These are phyloP conservation scores for Strobilomyces confusus DNA, from an alignment of 768 basidiomycete genomes.

Conservation along the genomic window DNA sequence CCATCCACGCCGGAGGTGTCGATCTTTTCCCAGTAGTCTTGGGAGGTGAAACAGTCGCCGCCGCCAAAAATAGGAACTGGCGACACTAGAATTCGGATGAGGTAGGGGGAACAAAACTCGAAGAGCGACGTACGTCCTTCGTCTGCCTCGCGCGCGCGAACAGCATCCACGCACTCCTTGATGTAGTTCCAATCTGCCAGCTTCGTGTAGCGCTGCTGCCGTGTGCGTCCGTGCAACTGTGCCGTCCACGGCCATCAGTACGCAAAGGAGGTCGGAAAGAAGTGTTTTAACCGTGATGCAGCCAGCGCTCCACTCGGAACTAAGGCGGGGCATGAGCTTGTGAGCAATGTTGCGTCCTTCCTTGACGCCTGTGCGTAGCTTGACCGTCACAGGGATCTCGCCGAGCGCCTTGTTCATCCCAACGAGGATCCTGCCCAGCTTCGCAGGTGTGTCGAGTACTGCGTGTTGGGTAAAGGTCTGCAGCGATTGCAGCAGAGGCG, in stretches of 20 bases:
- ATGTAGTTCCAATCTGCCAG: constrained; percentile 96
- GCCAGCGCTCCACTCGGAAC: constrained; percentile 43
- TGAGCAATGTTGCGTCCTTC: constrained; percentile 84
- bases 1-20: constrained; percentile 87
- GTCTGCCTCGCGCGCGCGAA: constrained; percentile 66
- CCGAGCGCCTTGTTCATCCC: constrained; percentile 93
- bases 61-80: constrained; percentile 95
- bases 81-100: constrained; percentile 61
- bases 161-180: constrained; percentile 76
- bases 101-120: too few relatives aligned
- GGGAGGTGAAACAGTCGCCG: constrained; percentile 89
- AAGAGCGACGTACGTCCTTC: constrained; percentile 53
- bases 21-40: constrained; percentile 75
- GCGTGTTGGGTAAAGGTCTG: background rate
- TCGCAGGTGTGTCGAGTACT: constrained; percentile 83
- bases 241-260: background rate
- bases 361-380: constrained; percentile 90
- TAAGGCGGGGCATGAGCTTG: constrained; percentile 83
- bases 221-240: constrained; percentile 92
- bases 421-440: constrained; percentile 79
- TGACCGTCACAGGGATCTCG: constrained; percentile 87
- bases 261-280: background rate
- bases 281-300: constrained; percentile 39
- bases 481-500: background rate
- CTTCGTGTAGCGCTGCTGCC: constrained; percentile 91